Evolutionary conservation across 345 rosid genomes (phyloP).

Genomic region (Fremontodendron californicum): DNA sequence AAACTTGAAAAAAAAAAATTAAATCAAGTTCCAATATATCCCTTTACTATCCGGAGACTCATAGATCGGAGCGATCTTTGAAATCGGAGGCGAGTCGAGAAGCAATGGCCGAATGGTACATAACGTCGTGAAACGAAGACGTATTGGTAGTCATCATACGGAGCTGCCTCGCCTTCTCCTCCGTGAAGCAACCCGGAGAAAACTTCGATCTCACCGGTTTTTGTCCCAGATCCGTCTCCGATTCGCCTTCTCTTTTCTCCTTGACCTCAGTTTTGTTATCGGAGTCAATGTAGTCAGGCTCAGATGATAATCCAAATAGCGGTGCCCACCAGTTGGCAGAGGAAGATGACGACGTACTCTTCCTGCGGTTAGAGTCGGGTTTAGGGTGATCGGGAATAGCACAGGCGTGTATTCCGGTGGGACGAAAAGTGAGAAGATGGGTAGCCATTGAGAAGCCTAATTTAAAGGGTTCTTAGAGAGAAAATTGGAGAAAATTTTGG

Average conservation of each 20-base stretch:
- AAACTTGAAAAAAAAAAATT: neutral
- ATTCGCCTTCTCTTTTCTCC: neutral
- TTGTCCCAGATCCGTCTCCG: neutral
- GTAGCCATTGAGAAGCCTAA: conserved; percentile 30
- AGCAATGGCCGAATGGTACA: conserved; percentile 74
- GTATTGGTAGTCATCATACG: conserved; percentile 43
- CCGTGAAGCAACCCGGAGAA: conserved; percentile 46
- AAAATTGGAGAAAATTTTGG: neutral
- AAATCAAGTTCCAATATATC: neutral
- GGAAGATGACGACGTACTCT: conserved; percentile 15
- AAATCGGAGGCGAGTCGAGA: conserved; percentile 52
- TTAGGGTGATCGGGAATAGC: conserved; percentile 16
- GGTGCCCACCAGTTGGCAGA: conserved; percentile 50
- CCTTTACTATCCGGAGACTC: neutral
- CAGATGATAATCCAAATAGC: conserved; percentile 49
- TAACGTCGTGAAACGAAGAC: conserved; percentile 50
- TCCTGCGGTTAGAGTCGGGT: conserved; percentile 19
- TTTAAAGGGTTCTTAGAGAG: neutral
- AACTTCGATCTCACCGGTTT: conserved; percentile 27
- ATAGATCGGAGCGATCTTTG: conserved; percentile 25
- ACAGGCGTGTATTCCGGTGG: conserved; percentile 17
- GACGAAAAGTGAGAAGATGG: conserved; percentile 20
- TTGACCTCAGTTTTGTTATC: neutral
- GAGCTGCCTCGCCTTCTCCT: conserved; percentile 57
- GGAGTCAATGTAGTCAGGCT: conserved; percentile 49